Base-by-base conservation (phyloP, 2,329 filamentous ascomycete genomes). In the Ascosphaera aggregata region DNA sequence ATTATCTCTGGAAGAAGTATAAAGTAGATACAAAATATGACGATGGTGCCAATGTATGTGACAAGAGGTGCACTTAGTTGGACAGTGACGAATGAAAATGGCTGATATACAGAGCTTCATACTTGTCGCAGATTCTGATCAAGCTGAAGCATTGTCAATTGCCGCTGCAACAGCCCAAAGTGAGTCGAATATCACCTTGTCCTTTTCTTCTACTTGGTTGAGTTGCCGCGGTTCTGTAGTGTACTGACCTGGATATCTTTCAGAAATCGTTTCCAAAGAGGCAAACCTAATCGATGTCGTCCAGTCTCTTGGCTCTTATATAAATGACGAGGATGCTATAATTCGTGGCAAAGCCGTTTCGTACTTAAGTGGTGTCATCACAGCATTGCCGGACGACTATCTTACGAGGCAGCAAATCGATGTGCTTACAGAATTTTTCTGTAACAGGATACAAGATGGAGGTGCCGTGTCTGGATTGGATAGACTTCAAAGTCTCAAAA, bases 291-390 rank as follows among this genome's bases (percentile, higher is more conserved):
- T 77, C 41, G 65, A 67, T 40, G 56, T 76, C 38, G 67, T 78
- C 40, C 69, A 74, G 49, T 71, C 69, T 35, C 59, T 77, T 22
- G 69, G 70, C 16, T 71, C 75, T 51, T 77, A 76, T 47, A 65
- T 78, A 49, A 76, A 75, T 46, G 69, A 73, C 51, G 71, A 76
- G 48, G 71, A 77, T 55, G 60, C 62, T 17, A 61, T 63, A 11
- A 59, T 69, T 34, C 63, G 73, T 31, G 64, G 65, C n/a, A 74
- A 73, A 54, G 66, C 69, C 50, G 56, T 61, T 43, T 57, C 55
- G 17, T 64, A 56, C 47, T 49, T 64, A 22, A 58, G 54, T 9
- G 53, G 53, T 16, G 55, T 63, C 34, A 59, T 65, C 42, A 57
- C 53, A 40, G 58, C 62, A 20, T 54, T 73, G 3, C 60, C 66